Percentiles rank a stretch among this genome's conserved stretches.
Conservation (phyloP, 371 early-diverging fungal genomes). For the Haplosporangium sp. region DNA sequence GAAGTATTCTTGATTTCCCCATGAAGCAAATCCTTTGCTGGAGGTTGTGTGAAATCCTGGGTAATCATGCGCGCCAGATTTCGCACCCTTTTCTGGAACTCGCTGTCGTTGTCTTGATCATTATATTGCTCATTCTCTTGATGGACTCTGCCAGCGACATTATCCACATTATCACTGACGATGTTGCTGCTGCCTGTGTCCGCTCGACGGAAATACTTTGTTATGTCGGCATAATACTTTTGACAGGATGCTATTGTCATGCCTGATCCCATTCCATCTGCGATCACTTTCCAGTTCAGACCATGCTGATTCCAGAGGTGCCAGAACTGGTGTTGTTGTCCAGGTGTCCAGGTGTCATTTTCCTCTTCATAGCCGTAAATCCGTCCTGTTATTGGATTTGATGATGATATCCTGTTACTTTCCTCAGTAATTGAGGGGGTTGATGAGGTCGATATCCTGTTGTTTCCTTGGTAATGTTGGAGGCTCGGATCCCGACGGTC, state of each 20-base stretch:
- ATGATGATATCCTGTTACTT: too few relatives aligned
- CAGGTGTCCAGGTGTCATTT: constrained; percentile 4
- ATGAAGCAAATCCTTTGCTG: not conserved
- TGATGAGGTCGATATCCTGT: too few relatives aligned
- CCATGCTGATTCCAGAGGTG: constrained; percentile 23
- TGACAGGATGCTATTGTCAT: constrained; percentile 2
- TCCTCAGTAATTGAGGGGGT: too few relatives aligned
- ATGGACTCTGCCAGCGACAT: too few relatives aligned
- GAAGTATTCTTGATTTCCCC: not conserved
- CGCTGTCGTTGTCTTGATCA: not conserved
- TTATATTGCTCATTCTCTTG: too few relatives aligned
- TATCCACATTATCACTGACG: not conserved
- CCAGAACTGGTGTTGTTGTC: constrained; percentile 20
- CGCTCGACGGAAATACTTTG: constrained; percentile 5
- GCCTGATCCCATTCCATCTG: not conserved
- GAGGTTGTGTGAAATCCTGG: constrained; percentile 1
- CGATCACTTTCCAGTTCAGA: constrained; percentile 11
- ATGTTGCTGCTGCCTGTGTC: not conserved
- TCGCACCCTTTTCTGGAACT: constrained; percentile 4
- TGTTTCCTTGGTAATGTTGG: not conserved
- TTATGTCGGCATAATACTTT: constrained; percentile 8
- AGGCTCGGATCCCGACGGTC: not conserved
- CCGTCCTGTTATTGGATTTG: too few relatives aligned
- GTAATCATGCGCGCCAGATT: constrained; percentile 4
- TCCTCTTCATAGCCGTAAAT: not conserved